Evolutionary conservation across 2,329 filamentous ascomycete species (phyloP), one percentile per base, ranked within the genome.

Genomic region (Phialemonium atrogriseum): DNA sequence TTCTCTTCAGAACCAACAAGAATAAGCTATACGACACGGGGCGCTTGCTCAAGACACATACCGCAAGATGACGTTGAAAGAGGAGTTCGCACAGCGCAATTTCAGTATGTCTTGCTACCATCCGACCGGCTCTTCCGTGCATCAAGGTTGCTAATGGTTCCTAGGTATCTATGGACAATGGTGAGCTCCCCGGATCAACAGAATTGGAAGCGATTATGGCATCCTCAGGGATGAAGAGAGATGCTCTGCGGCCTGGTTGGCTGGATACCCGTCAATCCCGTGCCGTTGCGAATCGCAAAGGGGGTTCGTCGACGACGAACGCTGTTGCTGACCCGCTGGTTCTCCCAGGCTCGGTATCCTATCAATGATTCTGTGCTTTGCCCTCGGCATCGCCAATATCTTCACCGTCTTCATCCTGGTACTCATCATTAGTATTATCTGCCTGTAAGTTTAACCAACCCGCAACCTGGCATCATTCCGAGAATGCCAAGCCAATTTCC

Each of bases 141-240:
- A 5, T 19, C 38, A n/a, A 17, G 38, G 45, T 58, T 68, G 48
- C 66, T 49, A 25, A 16, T 7, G 19, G 27, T 30, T 15, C 36
- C 36, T 45, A 83, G 78, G 78, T 60, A 83, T 83, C 59, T 83
- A 83, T 50, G 78, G 74, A 58, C 78, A 83, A 79, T 83, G 78
- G 78, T 83, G 68, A 69, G 74, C 53, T 20, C 30, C 16, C 24
- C 16, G 26, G 7, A 11, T 16, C 19, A 18, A 27, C 21, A n/a
- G n/a, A n/a, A n/a, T 20, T 22, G 25, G 23, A 33, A 13, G 17
- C 26, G 16, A 7, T 20, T n/a, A n/a, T n/a, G n/a, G n/a, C n/a
- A n/a, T 19, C 19, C 18, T 12, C 3, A 8, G 12, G 9, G 9
- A 23, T 23, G 21, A 23, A 23, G 12, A 22, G 19, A 14, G 5